Conservation (phyloP, 805 yeast genomes). For the Wickerhamiella hasegawae region DNA sequence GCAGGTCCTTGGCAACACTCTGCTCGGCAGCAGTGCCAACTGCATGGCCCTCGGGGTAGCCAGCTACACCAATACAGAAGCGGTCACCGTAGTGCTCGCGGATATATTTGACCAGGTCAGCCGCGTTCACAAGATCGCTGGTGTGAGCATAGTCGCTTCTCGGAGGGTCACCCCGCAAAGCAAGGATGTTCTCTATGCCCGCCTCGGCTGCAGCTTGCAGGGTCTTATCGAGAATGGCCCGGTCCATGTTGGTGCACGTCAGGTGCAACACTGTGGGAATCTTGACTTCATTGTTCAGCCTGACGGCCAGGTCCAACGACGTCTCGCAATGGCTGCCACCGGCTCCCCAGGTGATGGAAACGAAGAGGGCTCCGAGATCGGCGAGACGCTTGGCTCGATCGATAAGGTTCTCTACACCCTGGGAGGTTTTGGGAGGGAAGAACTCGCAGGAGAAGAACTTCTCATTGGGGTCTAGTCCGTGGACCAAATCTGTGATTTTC, state of each 20-base stretch:
- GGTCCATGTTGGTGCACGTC: slow-evolving; percentile 89
- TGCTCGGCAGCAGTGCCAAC: slow-evolving; percentile 67
- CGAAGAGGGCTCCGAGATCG: slow-evolving; percentile 72
- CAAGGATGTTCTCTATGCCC: slow-evolving; percentile 83
- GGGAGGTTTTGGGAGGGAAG: slow-evolving; percentile 83
- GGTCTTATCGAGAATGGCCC: slow-evolving; percentile 61
- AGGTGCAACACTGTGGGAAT: slow-evolving; percentile 88
- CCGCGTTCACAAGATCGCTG: slow-evolving; percentile 34
- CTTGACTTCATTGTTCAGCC: slow-evolving; percentile 58
- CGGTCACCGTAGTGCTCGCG: slow-evolving; percentile 65
- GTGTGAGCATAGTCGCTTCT: slow-evolving; percentile 35
- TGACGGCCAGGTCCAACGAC: slow-evolving; percentile 66
- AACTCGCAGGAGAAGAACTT: slow-evolving; percentile 78
- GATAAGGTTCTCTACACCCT: slow-evolving; percentile 67
- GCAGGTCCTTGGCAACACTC: slow-evolving; percentile 52
- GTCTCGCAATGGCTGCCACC: slow-evolving; percentile 88
- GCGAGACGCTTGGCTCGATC: slow-evolving; percentile 84
- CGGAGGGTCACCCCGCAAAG: slow-evolving; percentile 93
- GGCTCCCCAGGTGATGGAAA: slow-evolving; percentile 97
- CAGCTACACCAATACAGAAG: slow-evolving; percentile 93
- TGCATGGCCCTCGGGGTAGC: slow-evolving; percentile 94
- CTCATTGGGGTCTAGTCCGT: slow-evolving; percentile 32
- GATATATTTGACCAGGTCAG: slow-evolving; percentile 74
- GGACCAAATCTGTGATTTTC: slow-evolving; percentile 22
- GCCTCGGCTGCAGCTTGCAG: slow-evolving; percentile 47